A percentile compares a stretch with the other conserved stretches of the same genome.
These are phyloP conservation scores for Boletus huronensis DNA, from an alignment of 768 basidiomycete species.

Conservation along the genomic window DNA sequence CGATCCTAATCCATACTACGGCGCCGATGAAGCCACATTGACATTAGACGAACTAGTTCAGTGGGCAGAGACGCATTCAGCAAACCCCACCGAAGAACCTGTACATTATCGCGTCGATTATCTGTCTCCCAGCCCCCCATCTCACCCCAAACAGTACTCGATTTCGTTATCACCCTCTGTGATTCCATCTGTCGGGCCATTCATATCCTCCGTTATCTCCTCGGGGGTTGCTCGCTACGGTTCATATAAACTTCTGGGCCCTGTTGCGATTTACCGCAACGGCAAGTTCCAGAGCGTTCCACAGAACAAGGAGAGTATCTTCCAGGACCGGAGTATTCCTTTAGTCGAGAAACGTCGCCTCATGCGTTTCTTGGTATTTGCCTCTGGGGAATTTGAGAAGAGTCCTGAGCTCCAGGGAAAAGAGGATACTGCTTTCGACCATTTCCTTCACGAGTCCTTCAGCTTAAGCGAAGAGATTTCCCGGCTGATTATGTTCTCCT, in stretches of 20 bases:
- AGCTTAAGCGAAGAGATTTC: slow-evolving; percentile 55
- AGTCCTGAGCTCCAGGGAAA: slow-evolving; percentile 56
- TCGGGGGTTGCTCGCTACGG: slow-evolving; percentile 90
- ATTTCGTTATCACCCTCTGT: slow-evolving; percentile 82
- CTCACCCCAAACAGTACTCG: slow-evolving; percentile 73
- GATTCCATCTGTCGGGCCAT: slow-evolving; percentile 72
- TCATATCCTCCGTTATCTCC: slow-evolving; percentile 72
- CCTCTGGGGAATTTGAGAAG: slow-evolving; percentile 69
- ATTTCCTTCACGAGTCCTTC: slow-evolving; percentile 66
- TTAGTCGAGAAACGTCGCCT: slow-evolving; percentile 84
- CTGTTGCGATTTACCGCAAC: slow-evolving; percentile 57
- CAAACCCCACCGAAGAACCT: slow-evolving; percentile 12
- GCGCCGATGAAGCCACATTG: slow-evolving; percentile 75
- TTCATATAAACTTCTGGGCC: slow-evolving; percentile 81
- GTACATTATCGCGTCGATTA: slow-evolving; percentile 33
- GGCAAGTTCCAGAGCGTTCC: slow-evolving; percentile 63
- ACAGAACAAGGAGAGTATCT: slow-evolving; percentile 88
- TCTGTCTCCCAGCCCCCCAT: slow-evolving; percentile 40
- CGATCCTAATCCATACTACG: slow-evolving; percentile 83
- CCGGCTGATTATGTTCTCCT: slow-evolving; percentile 66
- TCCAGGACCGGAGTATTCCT: slow-evolving; percentile 74
- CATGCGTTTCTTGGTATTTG: slow-evolving; percentile 89
- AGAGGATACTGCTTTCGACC: slow-evolving; percentile 52
- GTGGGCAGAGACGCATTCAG: slow-evolving; percentile 53
- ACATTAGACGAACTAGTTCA: slow-evolving; percentile 73